Base-by-base conservation (phyloP, 805 yeast genomes). In the Ogataea trehaloabstinens region DNA sequence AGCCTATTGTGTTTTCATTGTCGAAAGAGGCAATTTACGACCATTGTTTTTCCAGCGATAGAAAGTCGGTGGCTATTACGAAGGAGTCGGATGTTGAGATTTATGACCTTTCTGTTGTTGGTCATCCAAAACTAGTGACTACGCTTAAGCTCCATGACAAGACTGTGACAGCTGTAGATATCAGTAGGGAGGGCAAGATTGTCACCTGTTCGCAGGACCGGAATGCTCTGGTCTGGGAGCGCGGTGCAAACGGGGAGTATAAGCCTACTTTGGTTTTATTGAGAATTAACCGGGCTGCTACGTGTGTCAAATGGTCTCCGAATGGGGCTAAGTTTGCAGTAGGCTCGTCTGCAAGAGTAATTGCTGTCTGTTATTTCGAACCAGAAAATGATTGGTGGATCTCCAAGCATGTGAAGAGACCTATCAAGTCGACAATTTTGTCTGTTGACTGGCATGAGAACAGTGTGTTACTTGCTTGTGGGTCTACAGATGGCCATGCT, bases 331-430 rank as follows among this genome's bases (percentile, higher is more conserved):
- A 93, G 68, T 93, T 93, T 65, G 99, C 99, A 1, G 98, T 91
- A 34, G 99, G 97, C 1, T 85, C 96, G 2, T 88, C 96, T 33
- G 97, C 96, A 31, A 73, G 98, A 44, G 84, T 85, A 46, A 82
- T 93, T 63, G 96, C 98, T 7, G 85, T 93, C 35, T 93, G 99
- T 69, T 93, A 90, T 67, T 93, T 85, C 61, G 99, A 93, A 66
- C 85, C 74, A 46, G 96, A 89, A 55, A 93, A 91, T 62, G 96
- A 93, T 61, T 93, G 99, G 99, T 93, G 99, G 99, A 90, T 93
- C 36, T 87, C 98, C 11, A 91, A 91, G 65, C 99, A 91, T 67
- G 84, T 93, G 65, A 90, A 90, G 70, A 88, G 86, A 64, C 96
- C 97, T n/a, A 71, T 93, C 53, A 82, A 83, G 61, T 84, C 96